Evolutionary conservation across 1,284 basidiomycete species (phyloP), one percentile per base, ranked within the genome.

Genomic region (Sanghuangporus weigelae): DNA sequence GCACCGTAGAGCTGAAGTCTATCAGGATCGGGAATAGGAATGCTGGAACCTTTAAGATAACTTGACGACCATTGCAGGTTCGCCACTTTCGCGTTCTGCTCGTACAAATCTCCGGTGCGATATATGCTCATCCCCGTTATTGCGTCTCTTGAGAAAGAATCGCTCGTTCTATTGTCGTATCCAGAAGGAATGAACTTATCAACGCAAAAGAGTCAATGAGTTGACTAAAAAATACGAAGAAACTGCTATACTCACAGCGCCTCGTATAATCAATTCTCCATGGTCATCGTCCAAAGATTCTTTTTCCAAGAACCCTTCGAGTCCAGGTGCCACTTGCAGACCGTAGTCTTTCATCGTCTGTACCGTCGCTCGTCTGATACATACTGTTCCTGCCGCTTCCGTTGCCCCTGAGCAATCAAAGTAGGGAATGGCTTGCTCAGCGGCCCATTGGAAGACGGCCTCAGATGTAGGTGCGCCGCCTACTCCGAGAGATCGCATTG

Each of bases 351-450:
- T 49, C 44, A 50, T 35, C 1, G 36, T 16, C 11, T 19, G 57
- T 7, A 31, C 40, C 39, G 21, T 16, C 16, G 60, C 36, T 36
- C 57, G 31, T 44, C 60, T 55, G 10, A 60, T 48, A 26, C 66
- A 65, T 23, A 64, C 50, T 26, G 63, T 61, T 7, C 64, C 67
- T 16, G 63, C 66, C 5, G 50, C 62, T 53, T 69, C 68, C 4
- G 68, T 69, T 7, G 59, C 57, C 8, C 68, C 68, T 19, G 54
- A 62, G 11, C 59, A 56, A 48, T 69, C 65, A 26, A 63, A 53
- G 39, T 62, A 66, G 7, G 26, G 19, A 16, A 64, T 56, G 7
- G n/a, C 48, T 11, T 57, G 23, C 42, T 51, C 31, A 11, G 38
- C 39, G 19, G 58, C 61, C 63, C 65, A 66, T 31, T 64, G 36